Conservation (phyloP, 164 flowering plant genomes). For the Cinnamomum micranthum region DNA sequence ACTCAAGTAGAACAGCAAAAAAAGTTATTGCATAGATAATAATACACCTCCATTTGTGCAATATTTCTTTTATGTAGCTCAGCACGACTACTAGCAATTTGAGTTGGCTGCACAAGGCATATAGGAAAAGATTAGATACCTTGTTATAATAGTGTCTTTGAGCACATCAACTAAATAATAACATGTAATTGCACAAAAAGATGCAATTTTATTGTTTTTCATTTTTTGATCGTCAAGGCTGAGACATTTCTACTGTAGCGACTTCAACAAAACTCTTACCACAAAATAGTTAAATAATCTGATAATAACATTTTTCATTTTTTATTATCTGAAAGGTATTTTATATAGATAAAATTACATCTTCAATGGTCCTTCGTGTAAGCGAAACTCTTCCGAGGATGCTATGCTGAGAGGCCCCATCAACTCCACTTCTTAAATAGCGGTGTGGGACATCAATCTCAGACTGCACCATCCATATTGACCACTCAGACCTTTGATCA, state of each 20-base stretch:
- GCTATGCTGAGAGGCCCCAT: slow-evolving; percentile 49
- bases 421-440: slow-evolving; percentile 57
- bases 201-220: neutral
- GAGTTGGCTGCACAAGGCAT: slow-evolving; percentile 61
- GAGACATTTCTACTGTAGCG: neutral
- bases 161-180: neutral
- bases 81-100: slow-evolving; percentile 73
- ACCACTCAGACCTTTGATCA: slow-evolving; percentile 95
- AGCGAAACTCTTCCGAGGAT: slow-evolving; percentile 44
- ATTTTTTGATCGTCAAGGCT: neutral
- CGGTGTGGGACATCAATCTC: slow-evolving; percentile 92
- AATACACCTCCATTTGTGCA: slow-evolving; percentile 84
- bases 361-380: slow-evolving; percentile 55
- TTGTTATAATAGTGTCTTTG: neutral
- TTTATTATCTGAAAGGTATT: no score
- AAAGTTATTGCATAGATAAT: neutral
- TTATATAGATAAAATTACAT: slow-evolving; percentile 38
- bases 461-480: slow-evolving; percentile 98
- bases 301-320: neutral
- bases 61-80: slow-evolving; percentile 94
- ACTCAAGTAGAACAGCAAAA: neutral
- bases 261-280: neutral
- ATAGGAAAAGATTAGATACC: slow-evolving; percentile 11
- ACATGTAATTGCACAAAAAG: neutral
- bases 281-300: neutral